Evolutionary conservation across 139 green algal genomes (phyloP), one percentile per base, ranked within the genome.

Genomic region (Astrephomene gubernaculifera): DNA sequence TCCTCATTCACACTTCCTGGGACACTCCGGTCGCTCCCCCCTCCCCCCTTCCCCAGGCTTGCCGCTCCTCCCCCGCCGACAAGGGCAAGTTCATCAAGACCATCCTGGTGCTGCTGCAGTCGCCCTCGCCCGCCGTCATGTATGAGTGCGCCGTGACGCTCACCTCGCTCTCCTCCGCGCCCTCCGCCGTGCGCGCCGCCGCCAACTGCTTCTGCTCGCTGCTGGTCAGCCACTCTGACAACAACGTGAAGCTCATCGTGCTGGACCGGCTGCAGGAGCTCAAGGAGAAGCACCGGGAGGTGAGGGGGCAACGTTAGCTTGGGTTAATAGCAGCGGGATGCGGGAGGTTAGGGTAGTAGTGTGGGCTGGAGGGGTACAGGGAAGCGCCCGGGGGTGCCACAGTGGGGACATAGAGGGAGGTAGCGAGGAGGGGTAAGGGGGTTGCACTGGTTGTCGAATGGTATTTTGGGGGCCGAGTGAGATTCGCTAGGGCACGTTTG

Each of bases 221-320:
- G 89, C 92, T 99, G 44, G 93, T 97, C 29, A 96, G 82, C n/a
- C 95, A 99, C 86, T 95, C 87, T 41, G 97, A 99, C 94, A 99
- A 99, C 96, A 99, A 99, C 84, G 97, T 99, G 65, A 99, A 99
- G 94, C 93, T 99, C n/a, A 99, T 99, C 83, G 96, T 99, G 70
- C 92, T 99, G 71, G 97, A 99, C 92, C 87, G 96, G 29, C 80
- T 91, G 73, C 85, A 93, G 86, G 94, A 97, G 92, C 92, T 97
- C 8, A 96, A 96, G 88, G 92, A 93, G 61, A 92, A 92, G 88
- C 93, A 95, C 71, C 69, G 83, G 22, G 91, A 95, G 68, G 91
- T 98, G 71, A 21, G 76, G 35, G 24, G 21, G 8, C 22, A 67
- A 35, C n/a, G n/a, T n/a, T n/a, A n/a, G n/a, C n/a, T n/a, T n/a